phyloP scores from a whole-genome alignment of 2,329 filamentous ascomycete genomes.

The Fusarium tricinctum region DNA sequence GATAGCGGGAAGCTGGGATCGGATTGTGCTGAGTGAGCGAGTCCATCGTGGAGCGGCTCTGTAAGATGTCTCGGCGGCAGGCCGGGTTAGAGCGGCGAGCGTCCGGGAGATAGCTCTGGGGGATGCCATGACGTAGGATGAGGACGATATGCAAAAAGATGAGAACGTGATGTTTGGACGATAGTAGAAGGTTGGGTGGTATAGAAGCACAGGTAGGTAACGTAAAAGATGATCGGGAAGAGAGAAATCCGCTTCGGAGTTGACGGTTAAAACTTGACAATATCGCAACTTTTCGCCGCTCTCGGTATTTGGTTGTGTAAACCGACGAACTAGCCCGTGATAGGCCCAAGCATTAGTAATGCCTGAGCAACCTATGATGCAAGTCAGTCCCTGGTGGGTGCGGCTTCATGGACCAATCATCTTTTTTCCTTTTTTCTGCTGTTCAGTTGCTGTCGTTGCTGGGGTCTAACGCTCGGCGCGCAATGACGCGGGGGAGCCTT shows the following conservation, averaged over 20 bases:
- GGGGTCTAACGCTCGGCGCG: slow-evolving; percentile 22
- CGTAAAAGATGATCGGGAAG: slow-evolving; percentile 2
- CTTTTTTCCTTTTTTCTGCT: slow-evolving; percentile 1
- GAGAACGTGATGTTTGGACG: not conserved
- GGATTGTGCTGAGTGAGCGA: slow-evolving; percentile 50
- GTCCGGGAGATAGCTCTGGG: slow-evolving; percentile 45
- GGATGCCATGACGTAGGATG: slow-evolving; percentile 44
- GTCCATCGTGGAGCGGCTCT: slow-evolving; percentile 47
- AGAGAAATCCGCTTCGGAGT: slow-evolving; percentile 25
- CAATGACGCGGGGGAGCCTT: slow-evolving; percentile 38
- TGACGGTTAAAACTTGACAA: slow-evolving; percentile 29
- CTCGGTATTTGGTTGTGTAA: slow-evolving; percentile 33
- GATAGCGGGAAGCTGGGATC: slow-evolving; percentile 37
- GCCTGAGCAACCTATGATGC: slow-evolving; percentile 50
- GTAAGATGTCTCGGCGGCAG: slow-evolving; percentile 39
- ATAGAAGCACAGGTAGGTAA: not conserved
- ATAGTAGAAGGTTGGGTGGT: not conserved
- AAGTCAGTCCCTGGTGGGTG: slow-evolving; percentile 25
- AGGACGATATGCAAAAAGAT: slow-evolving; percentile 1
- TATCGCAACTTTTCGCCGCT: slow-evolving; percentile 50
- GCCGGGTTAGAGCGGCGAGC: slow-evolving; percentile 45
- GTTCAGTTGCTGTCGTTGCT: slow-evolving; percentile 4
- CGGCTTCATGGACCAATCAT: slow-evolving; percentile 26
- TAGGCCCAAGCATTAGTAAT: slow-evolving; percentile 55
- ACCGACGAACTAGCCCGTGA: slow-evolving; percentile 33